Conservation (phyloP, 2,329 filamentous ascomycete species). For the Aspergillus pseudoviridinutans region DNA sequence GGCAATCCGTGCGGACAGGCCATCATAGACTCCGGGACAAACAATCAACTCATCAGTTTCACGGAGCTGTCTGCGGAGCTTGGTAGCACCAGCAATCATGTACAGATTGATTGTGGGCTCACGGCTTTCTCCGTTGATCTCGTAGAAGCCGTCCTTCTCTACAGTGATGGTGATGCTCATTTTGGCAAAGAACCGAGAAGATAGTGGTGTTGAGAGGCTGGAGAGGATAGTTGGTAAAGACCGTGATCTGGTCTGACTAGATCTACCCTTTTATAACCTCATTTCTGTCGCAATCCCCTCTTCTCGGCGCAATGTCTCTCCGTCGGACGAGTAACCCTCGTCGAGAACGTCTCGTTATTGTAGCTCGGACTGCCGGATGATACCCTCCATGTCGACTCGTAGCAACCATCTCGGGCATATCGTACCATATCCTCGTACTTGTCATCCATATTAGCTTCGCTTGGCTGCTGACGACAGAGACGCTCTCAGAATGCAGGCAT, state of each 20-base stretch:
- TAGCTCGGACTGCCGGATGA: background rate
- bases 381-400: background rate
- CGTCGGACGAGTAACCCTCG: background rate
- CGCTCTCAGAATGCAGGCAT: background rate
- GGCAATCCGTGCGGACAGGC: constrained; percentile 61
- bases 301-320: background rate
- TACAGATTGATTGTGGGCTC: constrained; percentile 27
- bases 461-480: background rate
- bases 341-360: background rate
- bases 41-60: constrained; percentile 43
- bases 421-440: background rate
- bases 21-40: constrained; percentile 66
- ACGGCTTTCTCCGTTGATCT: constrained; percentile 25
- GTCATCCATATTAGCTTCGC: background rate
- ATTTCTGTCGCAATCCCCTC: background rate
- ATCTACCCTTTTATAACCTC: background rate
- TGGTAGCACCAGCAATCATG: constrained; percentile 26
- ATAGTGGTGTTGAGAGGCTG: background rate
- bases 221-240: background rate
- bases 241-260: background rate
- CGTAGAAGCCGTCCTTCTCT: constrained; percentile 30
- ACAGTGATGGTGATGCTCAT: constrained; percentile 32
- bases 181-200: constrained; percentile 5
- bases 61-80: constrained; percentile 24
- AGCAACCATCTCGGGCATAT: background rate